Evolutionary conservation across 2,329 filamentous ascomycete species (phyloP), one percentile per base, ranked within the genome.

Genomic region (Ophiostoma angusticollis): DNA sequence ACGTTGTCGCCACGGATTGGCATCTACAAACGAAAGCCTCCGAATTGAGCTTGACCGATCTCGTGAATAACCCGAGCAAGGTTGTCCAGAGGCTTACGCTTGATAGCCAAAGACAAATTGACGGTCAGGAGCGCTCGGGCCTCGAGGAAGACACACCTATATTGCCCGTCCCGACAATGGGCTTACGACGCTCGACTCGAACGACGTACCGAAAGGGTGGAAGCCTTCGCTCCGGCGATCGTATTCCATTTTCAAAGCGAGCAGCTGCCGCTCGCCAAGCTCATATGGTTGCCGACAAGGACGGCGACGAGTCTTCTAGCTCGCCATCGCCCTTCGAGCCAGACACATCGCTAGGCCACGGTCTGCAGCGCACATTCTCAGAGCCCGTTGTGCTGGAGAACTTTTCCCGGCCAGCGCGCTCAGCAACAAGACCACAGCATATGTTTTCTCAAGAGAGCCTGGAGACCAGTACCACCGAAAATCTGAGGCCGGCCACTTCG

Each of bases 161-260:
- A 46, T 63, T 96, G 30, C 83, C 86, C 1, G 73, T 80, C 41
- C 77, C 80, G 16, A 77, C 78, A 1, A 77, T 80, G 57, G 84
- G 84, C 23, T 63, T 98, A 35, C 80, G 91, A 50, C 75, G 91
- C 45, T 95, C 91, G 11, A 98, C 86, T 16, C 74, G 84, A 39
- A 98, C 91, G 5, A 89, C 84, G 19, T 96, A 96, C 57, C 70
- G 87, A 51, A 84, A 77, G 50, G 70, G 84, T 42, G 87, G 87
- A 24, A 95, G 87, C 61, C 58, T 94, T 45, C 79, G 82, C 36
- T 84, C 79, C 48, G 81, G 83, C 18, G 82, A 91, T 44, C 73
- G 82, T 39, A 66, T 76, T 4, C 76, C 81, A 1, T 80, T 85
- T 48, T 81, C 84, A 1, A 84, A 84, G 57, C 74, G 89, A 28